phyloP scores from a whole-genome alignment of 2,329 filamentous ascomycete species.

The Scedosporium apiospermum region DNA sequence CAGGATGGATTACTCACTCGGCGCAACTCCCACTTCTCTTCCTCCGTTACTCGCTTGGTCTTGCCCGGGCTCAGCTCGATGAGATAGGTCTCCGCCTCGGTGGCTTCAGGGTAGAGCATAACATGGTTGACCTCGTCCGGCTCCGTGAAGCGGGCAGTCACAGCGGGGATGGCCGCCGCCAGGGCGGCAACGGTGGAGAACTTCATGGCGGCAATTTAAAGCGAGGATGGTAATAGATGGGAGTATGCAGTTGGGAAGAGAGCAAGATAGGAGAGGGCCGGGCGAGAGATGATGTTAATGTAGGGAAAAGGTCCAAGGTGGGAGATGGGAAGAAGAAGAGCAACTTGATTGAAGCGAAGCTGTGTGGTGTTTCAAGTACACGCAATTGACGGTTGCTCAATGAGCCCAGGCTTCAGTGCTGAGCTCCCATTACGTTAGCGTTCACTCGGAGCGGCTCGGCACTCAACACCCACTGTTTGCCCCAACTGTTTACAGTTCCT shows the following conservation, averaged over 20 bases:
- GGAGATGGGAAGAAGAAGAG: neutral
- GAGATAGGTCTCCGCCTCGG: constrained; percentile 49
- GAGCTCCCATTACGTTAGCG: neutral
- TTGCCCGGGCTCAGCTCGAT: constrained; percentile 80
- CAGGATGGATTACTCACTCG: constrained; percentile 46
- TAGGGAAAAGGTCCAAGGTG: neutral
- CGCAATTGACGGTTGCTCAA: too few relatives aligned
- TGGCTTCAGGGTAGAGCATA: constrained; percentile 34
- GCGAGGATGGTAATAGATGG: neutral
- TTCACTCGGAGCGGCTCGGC: neutral
- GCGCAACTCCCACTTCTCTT: constrained; percentile 87
- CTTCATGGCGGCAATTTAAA: constrained; percentile 34
- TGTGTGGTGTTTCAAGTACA: neutral
- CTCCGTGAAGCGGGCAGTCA: constrained; percentile 48
- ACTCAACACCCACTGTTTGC: neutral
- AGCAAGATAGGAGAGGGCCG: neutral
- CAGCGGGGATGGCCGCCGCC: constrained; percentile 43
- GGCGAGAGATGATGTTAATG: neutral
- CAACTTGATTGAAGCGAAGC: neutral
- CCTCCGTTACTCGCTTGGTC: constrained; percentile 80
- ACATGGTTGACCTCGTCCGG: constrained; percentile 39
- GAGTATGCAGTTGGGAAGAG: neutral
- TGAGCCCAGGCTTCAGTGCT: too few relatives aligned
- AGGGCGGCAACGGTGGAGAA: constrained; percentile 41
- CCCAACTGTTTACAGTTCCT: neutral